phyloP scores from a whole-genome alignment of 176 grass and related monocot genomes.

The Microstegium vimineum region DNA sequence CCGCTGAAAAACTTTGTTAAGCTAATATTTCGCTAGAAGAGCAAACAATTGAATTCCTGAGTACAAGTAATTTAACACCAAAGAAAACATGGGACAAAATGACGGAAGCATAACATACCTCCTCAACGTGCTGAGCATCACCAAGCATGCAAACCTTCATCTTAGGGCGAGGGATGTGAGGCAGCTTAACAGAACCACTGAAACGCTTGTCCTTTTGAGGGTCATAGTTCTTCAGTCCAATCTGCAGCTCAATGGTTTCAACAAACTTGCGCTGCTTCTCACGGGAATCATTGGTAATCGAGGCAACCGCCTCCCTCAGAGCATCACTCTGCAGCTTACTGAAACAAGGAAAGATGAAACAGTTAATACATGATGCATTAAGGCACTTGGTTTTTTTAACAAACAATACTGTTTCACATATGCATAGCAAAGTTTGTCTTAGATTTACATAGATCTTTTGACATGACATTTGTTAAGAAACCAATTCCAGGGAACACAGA shows the following conservation, averaged over 20 bases:
- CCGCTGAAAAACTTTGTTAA: background rate
- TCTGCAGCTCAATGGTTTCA: constrained; percentile 67
- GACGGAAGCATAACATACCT: too few relatives aligned
- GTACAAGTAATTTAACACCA: too few relatives aligned
- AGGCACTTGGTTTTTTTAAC: background rate
- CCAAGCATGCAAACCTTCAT: too few relatives aligned
- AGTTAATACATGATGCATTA: background rate
- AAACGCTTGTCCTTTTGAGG: constrained; percentile 75
- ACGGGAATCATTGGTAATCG: constrained; percentile 29
- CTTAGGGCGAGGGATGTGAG: too few relatives aligned
- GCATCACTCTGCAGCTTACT: constrained; percentile 58
- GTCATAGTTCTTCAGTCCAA: constrained; percentile 78
- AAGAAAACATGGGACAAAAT: too few relatives aligned
- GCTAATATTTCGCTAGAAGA: background rate
- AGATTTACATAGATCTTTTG: background rate
- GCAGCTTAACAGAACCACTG: too few relatives aligned
- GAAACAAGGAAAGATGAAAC: background rate
- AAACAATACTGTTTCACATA: too few relatives aligned
- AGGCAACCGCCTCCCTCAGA: constrained; percentile 46
- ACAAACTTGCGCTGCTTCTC: constrained; percentile 64
- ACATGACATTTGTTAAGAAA: background rate
- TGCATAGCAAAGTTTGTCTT: too few relatives aligned
- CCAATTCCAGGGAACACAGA: background rate
- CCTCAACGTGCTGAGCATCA: too few relatives aligned
- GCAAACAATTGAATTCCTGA: too few relatives aligned